These are phyloP conservation scores for Aspergillus heteromorphus DNA, from an alignment of 495 filamentous ascomycete species.

Conservation along the genomic window DNA sequence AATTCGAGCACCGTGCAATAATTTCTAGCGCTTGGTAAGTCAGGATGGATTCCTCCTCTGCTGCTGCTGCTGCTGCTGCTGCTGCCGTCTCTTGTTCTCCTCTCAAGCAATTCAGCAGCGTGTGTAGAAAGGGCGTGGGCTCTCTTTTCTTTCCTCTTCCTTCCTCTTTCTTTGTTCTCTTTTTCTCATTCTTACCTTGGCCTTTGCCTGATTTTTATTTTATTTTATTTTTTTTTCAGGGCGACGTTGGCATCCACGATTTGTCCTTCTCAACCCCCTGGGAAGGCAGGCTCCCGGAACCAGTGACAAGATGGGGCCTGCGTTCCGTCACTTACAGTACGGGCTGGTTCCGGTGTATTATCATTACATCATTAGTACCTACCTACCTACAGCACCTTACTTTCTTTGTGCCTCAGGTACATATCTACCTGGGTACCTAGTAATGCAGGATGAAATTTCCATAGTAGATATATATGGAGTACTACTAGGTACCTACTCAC, in stretches of 20 bases:
- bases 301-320: constrained; percentile 11
- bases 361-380: too few species aligned
- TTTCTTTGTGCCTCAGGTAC: too few species aligned
- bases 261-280: constrained; percentile 11
- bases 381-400: too few species aligned
- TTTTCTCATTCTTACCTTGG: background rate
- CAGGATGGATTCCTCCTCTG: background rate
- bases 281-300: constrained; percentile 19
- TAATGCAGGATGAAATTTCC: too few species aligned
- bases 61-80: too few species aligned
- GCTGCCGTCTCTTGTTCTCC: background rate
- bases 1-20: background rate
- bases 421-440: too few species aligned
- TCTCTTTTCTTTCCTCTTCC: background rate
- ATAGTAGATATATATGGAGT: too few species aligned
- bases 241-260: constrained; percentile 11
- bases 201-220: background rate
- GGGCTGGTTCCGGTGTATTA: background rate
- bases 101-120: too few species aligned
- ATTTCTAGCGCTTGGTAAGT: background rate
- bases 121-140: background rate
- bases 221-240: constrained; percentile 1
- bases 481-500: too few species aligned
- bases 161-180: background rate
- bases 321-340: background rate